Conservation (phyloP, 2,329 filamentous ascomycete genomes). For the Bimuria novae-zelandiae region DNA sequence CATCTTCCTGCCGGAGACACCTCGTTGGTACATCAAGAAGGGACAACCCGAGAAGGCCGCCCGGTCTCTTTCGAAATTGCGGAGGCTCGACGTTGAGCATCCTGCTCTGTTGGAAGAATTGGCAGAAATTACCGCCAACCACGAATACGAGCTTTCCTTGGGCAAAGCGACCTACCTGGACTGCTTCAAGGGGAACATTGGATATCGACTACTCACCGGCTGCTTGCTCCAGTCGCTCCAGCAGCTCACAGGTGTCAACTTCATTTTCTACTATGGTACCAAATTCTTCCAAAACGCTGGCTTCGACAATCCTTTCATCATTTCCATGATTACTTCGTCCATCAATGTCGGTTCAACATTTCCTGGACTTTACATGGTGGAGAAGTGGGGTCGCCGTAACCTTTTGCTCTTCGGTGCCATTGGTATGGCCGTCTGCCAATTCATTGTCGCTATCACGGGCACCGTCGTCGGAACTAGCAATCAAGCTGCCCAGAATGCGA, state of each 20-base stretch:
- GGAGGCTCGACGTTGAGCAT: slow-evolving; percentile 64
- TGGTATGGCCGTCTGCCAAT: slow-evolving; percentile 65
- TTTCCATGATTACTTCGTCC: slow-evolving; percentile 74
- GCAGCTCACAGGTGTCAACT: slow-evolving; percentile 64
- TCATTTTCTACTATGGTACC: slow-evolving; percentile 51
- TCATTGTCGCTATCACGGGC: slow-evolving; percentile 49
- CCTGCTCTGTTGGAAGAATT: slow-evolving; percentile 66
- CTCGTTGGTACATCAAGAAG: slow-evolving; percentile 70
- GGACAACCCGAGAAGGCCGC: slow-evolving; percentile 67
- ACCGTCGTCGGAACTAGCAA: slow-evolving; percentile 45
- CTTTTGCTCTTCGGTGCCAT: slow-evolving; percentile 75
- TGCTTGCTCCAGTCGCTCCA: slow-evolving; percentile 78
- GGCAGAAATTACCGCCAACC: slow-evolving; percentile 67
- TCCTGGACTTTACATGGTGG: slow-evolving; percentile 76
- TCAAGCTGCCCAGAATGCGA: slow-evolving; percentile 43
- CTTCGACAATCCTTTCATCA: slow-evolving; percentile 62
- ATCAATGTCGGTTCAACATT: slow-evolving; percentile 80
- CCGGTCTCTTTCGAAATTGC: slow-evolving; percentile 63
- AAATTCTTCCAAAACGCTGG: slow-evolving; percentile 48
- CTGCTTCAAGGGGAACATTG: slow-evolving; percentile 52
- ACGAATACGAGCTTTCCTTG: slow-evolving; percentile 73
- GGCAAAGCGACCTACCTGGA: slow-evolving; percentile 51
- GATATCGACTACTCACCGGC: slow-evolving; percentile 71
- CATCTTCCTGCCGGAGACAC: slow-evolving; percentile 75
- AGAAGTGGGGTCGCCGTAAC: slow-evolving; percentile 75